Conservation (phyloP, 139 green algal species). For the Dunaliella primolecta region DNA sequence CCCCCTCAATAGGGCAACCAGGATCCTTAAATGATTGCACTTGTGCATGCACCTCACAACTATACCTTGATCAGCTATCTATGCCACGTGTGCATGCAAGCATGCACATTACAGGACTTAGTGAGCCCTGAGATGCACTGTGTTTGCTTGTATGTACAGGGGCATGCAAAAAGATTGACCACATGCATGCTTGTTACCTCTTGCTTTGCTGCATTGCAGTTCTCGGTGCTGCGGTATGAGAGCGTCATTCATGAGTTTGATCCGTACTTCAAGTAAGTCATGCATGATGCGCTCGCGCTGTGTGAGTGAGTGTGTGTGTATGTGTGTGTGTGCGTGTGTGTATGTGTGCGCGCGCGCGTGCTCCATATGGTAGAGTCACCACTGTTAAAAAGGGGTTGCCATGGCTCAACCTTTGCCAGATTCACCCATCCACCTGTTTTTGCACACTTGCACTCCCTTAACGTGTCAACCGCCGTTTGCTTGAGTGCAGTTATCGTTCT, state of each 20-base stretch:
- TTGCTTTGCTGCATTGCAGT: conserved; percentile 19
- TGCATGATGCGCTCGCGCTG: background rate
- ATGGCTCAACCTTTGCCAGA: no score
- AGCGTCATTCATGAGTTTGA: conserved; percentile 79
- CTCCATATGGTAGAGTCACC: background rate
- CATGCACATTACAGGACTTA: background rate
- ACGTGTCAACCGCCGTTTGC: no score
- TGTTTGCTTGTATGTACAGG: background rate
- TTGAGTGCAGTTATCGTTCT: conserved; percentile 72
- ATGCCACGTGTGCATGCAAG: background rate
- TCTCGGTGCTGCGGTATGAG: conserved; percentile 59
- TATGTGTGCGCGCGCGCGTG: background rate
- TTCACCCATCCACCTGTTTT: no score
- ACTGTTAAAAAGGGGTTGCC: no score
- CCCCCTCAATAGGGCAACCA: background rate
- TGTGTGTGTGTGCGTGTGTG: background rate
- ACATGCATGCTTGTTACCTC: background rate
- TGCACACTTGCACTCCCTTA: no score
- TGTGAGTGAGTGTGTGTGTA: background rate
- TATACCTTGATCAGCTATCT: no score
- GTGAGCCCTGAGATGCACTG: background rate
- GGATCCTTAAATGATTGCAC: background rate
- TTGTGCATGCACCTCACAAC: background rate
- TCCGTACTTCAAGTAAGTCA: conserved; percentile 38
- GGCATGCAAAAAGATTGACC: background rate